A percentile compares a stretch with the other conserved stretches of the same genome.
Conservation (phyloP, 345 rosid species). For the Gossypium mustelinum region DNA sequence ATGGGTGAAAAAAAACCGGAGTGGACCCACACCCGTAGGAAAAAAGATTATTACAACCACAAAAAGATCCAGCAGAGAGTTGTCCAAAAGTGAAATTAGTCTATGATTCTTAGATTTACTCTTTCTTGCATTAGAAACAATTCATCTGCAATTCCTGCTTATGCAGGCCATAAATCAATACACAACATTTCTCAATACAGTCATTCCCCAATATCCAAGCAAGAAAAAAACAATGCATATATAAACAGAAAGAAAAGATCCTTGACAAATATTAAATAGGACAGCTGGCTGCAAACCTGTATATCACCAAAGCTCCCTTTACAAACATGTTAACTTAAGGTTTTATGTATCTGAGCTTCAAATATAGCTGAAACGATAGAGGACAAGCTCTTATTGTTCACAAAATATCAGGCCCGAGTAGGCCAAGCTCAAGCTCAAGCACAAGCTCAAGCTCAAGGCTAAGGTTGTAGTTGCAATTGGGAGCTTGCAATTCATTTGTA, state of each 20-base stretch:
- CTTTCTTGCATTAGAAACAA: not conserved
- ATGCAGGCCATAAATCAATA: not conserved
- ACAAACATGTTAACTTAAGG: not conserved
- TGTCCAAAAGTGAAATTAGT: not conserved
- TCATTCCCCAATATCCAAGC: not conserved
- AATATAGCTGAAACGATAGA: not conserved
- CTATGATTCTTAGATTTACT: not conserved
- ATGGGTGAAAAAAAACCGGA: too few relatives aligned
- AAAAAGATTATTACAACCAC: constrained; percentile 1
- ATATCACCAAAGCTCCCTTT: not conserved
- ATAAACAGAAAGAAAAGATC: not conserved
- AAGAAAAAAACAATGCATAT: not conserved
- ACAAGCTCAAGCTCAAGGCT: not conserved
- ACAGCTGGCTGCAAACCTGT: not conserved
- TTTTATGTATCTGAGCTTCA: not conserved
- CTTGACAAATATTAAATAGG: not conserved
- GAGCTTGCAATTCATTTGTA: not conserved
- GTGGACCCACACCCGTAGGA: not conserved
- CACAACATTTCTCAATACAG: not conserved
- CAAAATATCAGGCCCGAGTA: not conserved
- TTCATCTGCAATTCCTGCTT: not conserved
- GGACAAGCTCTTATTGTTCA: not conserved
- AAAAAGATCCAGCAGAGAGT: not conserved
- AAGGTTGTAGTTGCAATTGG: not conserved
- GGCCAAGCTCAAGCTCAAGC: too few relatives aligned